These are phyloP conservation scores for Talaromyces albobiverticillius DNA, from an alignment of 2,329 filamentous ascomycete genomes.

Conservation along the genomic window DNA sequence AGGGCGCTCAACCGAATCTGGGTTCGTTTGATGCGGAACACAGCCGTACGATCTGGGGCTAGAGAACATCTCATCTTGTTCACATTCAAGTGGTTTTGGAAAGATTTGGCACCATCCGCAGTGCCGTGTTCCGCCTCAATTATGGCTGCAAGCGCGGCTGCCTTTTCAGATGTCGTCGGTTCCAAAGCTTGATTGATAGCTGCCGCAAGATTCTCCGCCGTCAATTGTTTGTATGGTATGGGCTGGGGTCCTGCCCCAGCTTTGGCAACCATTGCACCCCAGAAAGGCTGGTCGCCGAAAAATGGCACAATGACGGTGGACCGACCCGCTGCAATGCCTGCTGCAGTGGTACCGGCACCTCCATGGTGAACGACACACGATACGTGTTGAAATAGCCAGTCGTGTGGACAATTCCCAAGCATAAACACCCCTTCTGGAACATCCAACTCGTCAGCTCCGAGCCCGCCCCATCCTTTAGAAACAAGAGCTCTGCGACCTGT, in stretches of 20 bases:
- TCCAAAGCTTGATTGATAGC: conserved; percentile 62
- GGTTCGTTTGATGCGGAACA: conserved; percentile 71
- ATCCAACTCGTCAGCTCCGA: conserved; percentile 62
- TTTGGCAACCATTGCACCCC: conserved; percentile 71
- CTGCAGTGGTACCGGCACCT: conserved; percentile 82
- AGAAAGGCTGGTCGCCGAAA: conserved; percentile 82
- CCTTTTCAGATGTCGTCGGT: conserved; percentile 58
- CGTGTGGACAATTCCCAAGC: conserved; percentile 81
- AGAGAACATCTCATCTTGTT: conserved; percentile 68
- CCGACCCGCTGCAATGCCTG: conserved; percentile 75
- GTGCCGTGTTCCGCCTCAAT: conserved; percentile 54
- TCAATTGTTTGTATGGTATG: conserved; percentile 67
- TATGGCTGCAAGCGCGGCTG: conserved; percentile 55
- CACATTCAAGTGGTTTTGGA: conserved; percentile 67
- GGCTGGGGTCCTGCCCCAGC: conserved; percentile 71
- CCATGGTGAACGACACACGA: conserved; percentile 84
- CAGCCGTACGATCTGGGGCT: conserved; percentile 65
- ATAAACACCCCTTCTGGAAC: conserved; percentile 77
- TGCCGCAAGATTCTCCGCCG: conserved; percentile 61
- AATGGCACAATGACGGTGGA: conserved; percentile 84
- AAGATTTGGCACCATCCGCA: conserved; percentile 63
- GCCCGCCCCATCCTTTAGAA: conserved; percentile 83
- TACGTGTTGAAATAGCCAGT: conserved; percentile 82
- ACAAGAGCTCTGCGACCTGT: conserved; percentile 74
- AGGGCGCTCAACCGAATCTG: conserved; percentile 67